These are phyloP conservation scores for Apiotrichum akiyoshidainum DNA, from an alignment of 1,284 basidiomycete species.

Conservation along the genomic window DNA sequence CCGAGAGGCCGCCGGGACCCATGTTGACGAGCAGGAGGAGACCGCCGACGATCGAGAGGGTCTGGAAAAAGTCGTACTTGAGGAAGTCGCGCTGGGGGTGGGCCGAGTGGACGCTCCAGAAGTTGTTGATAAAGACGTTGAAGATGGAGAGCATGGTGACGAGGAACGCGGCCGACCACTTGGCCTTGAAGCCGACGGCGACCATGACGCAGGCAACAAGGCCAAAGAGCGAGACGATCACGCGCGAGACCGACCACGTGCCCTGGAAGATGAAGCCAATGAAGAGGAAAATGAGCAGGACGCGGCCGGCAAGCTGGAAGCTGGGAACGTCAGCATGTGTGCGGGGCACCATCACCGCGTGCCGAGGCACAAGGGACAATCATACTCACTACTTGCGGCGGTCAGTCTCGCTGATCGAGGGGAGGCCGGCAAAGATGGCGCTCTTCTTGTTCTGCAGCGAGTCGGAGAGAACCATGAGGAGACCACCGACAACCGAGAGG, in stretches of 20 bases:
- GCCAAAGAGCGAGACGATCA: slow-evolving; percentile 81
- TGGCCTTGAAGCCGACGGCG: slow-evolving; percentile 97
- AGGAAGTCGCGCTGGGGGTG: slow-evolving; percentile 98
- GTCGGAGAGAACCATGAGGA: slow-evolving; percentile 98
- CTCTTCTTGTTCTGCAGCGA: slow-evolving; percentile 83
- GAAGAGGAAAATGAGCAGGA: slow-evolving; percentile 98
- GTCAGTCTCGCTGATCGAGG: slow-evolving; percentile 87
- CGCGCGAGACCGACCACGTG: slow-evolving; percentile 77
- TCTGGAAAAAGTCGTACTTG: slow-evolving; percentile 59
- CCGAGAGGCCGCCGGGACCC: slow-evolving; percentile 93
- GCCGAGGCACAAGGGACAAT: too few relatives aligned
- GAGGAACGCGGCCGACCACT: slow-evolving; percentile 97
- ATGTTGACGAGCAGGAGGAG: slow-evolving; percentile 96
- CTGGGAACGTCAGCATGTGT: slow-evolving; percentile 52
- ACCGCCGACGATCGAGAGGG: slow-evolving; percentile 80
- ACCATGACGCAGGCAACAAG: slow-evolving; percentile 95
- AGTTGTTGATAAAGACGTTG: slow-evolving; percentile 99
- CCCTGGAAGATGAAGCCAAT: slow-evolving; percentile 96
- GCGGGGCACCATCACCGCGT: too few relatives aligned
- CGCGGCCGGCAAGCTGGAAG: slow-evolving; percentile 93
- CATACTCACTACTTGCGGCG: slow-evolving; percentile 88
- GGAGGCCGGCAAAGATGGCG: slow-evolving; percentile 87
- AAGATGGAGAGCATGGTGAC: slow-evolving; percentile 87
- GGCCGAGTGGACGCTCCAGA: slow-evolving; percentile 89
- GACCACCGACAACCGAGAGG: slow-evolving; percentile 83